A percentile compares a stretch with the other conserved stretches of the same genome.
phyloP scores from a whole-genome alignment of 208 protist species.

The Acanthamoeba healyi region DNA sequence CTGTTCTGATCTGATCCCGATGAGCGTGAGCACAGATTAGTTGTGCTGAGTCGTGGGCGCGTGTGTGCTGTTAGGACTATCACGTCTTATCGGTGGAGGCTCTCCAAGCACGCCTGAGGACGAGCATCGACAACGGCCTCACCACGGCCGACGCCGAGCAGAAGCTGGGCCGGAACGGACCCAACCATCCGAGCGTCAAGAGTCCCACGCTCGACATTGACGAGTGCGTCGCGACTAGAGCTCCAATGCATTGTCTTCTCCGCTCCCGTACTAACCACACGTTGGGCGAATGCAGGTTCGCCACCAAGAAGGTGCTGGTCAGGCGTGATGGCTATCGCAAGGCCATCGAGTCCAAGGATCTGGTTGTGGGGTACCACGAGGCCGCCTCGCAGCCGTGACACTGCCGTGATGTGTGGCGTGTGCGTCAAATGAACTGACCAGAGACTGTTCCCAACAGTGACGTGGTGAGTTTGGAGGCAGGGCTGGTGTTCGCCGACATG shows the following conservation, averaged over 20 bases:
- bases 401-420: too few relatives aligned
- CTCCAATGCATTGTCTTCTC: not conserved
- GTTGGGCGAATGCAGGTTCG: not conserved
- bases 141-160: not conserved
- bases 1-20: not conserved
- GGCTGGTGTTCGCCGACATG: not conserved
- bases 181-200: not conserved
- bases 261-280: too few relatives aligned
- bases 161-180: not conserved
- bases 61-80: constrained; percentile 29
- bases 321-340: constrained; percentile 22
- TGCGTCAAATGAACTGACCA: too few relatives aligned
- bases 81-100: constrained; percentile 32
- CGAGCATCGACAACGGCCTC: not conserved
- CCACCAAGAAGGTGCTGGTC: constrained; percentile 19
- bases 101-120: not conserved
- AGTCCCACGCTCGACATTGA: not conserved
- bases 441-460: not conserved
- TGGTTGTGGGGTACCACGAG: constrained; percentile 26
- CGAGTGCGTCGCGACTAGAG: not conserved
- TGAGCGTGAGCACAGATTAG: too few relatives aligned
- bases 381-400: too few relatives aligned
- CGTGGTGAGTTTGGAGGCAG: not conserved
- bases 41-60: not conserved
- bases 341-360: constrained; percentile 13